Percentiles rank a stretch among this genome's conserved stretches.
Conservation (phyloP, 1,139 yeast genomes). For the Hansenula anomala region DNA sequence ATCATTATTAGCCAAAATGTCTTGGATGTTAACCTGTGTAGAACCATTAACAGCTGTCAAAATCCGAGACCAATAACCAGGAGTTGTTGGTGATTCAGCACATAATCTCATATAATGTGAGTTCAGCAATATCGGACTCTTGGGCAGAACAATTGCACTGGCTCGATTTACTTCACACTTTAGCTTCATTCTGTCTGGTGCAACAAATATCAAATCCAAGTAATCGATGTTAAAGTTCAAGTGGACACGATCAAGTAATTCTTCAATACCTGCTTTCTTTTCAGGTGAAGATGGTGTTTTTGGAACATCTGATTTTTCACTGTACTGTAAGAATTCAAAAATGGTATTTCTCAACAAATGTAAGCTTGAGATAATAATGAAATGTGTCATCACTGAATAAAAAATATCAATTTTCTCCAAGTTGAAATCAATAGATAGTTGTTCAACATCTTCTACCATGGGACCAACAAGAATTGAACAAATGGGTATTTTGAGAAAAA, state of each 20-base stretch:
- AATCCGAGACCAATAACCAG: conserved; percentile 48
- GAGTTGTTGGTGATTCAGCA: conserved; percentile 48
- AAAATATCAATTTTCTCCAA: conserved; percentile 30
- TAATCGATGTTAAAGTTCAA: conserved; percentile 21
- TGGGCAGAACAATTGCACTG: conserved; percentile 19
- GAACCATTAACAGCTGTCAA: conserved; percentile 36
- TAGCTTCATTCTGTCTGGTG: conserved; percentile 46
- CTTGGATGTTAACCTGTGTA: conserved; percentile 19
- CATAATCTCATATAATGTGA: conserved; percentile 42
- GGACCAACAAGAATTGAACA: conserved; percentile 24
- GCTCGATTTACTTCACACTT: conserved; percentile 40
- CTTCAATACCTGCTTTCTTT: conserved; percentile 12
- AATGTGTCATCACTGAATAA: conserved; percentile 47
- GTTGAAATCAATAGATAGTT: conserved; percentile 27
- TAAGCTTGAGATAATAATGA: conserved; percentile 48
- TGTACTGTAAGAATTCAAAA: conserved; percentile 30
- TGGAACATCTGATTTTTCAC: conserved; percentile 16
- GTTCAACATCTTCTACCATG: conserved; percentile 22
- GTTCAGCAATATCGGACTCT: conserved; percentile 17
- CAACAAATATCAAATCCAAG: conserved; percentile 25
- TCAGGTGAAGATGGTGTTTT: no score
- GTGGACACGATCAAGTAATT: conserved; percentile 17
- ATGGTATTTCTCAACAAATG: conserved; percentile 47
- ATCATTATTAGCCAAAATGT: conserved; percentile 24
- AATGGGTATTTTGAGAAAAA: conserved; percentile 25